Base-by-base conservation (phyloP, 1,139 yeast species). In the Meyerozyma sp. region DNA sequence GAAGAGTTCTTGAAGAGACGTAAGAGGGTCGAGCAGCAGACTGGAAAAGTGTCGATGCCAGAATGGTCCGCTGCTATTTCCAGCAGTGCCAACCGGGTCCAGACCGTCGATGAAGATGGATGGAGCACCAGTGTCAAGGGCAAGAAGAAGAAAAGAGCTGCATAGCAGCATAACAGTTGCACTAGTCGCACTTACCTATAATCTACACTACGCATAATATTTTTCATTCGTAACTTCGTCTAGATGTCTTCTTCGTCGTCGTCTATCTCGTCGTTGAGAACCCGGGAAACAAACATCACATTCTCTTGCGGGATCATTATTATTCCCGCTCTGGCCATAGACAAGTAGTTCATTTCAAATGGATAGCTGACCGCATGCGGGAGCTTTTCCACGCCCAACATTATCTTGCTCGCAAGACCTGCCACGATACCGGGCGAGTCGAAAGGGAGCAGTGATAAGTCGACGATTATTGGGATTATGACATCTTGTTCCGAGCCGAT, bases 1-100 rank as follows among this genome's bases (percentile, higher is more conserved):
- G 81, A 78, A 46, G 98, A 93, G 58, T 93, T 93, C 61, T 70
- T 85, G 61, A 86, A 84, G 66, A 82, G 86, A 59, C 83, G 94
- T 58, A 75, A 73, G 51, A 76, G 70, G 46, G 90, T 87, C 42
- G 96, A 88, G 59, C 77, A 68, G 48, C 74, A 72, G 49, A 66
- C 77, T 45, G 77, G 73, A 8, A 45, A 59, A 9, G 63, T 79
- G 46, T 74, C 80, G 42, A 34, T 10, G 25, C 26, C 27, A 3
- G 37, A 34, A 6, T 85, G 95, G 88, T 70, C 77, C 46, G 80
- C 82, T 44, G 89, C 89, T 3, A 69, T 84, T 47, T 52, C 61
- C 39, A 65, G 77, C 32, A 72, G 77, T 42, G 75, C 73, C 36
- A 74, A 70, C 50, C 74, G 72, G 50, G 62, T 64, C 6, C 63